Percentiles rank a stretch among this genome's conserved stretches.
phyloP scores from a whole-genome alignment of 345 rosid species.

The Boechera stricta region DNA sequence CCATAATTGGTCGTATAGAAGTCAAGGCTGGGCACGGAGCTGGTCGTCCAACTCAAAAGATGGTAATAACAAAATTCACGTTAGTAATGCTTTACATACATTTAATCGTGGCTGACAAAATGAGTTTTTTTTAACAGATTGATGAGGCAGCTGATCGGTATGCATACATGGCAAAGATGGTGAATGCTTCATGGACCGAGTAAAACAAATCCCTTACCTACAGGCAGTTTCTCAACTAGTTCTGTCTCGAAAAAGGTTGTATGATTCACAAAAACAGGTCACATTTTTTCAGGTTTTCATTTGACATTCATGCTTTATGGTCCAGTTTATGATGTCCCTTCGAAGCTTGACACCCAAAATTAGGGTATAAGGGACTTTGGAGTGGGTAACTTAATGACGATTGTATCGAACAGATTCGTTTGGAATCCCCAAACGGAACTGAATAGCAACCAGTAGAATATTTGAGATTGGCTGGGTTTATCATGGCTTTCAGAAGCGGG shows the following conservation, averaged over 20 bases:
- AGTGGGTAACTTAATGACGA: background rate
- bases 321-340: background rate
- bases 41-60: conserved; percentile 87
- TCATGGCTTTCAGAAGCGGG: background rate
- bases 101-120: background rate
- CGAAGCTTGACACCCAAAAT: conserved; percentile 3
- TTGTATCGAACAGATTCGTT: too few species aligned
- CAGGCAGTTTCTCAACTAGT: conserved; percentile 1
- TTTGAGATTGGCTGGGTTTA: background rate
- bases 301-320: background rate
- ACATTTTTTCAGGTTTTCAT: background rate
- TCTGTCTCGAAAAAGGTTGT: conserved; percentile 2
- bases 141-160: conserved; percentile 88
- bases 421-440: too few species aligned
- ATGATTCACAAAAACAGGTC: conserved; percentile 2
- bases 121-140: conserved; percentile 54
- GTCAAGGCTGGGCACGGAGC: conserved; percentile 95
- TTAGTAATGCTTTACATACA: background rate
- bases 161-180: conserved; percentile 81
- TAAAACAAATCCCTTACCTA: conserved; percentile 31
- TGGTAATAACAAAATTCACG: conserved; percentile 47
- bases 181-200: conserved; percentile 72
- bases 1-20: conserved; percentile 84
- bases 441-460: background rate
- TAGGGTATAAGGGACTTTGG: background rate